phyloP scores from a whole-genome alignment of 2,329 filamentous ascomycete genomes.

The Fonsecaea erecta region DNA sequence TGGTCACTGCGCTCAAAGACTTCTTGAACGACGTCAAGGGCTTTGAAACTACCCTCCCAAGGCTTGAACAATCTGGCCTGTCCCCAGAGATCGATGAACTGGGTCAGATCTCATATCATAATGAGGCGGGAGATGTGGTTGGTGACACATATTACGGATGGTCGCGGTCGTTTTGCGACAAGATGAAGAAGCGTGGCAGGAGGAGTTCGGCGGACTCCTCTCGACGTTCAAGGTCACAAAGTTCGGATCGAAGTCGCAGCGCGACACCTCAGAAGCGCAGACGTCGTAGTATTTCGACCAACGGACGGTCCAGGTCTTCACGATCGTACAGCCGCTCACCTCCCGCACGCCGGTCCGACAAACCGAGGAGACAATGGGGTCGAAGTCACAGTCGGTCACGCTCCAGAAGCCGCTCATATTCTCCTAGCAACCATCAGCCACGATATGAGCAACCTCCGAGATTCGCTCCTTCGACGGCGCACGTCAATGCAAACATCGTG shows the following conservation, averaged over 20 bases:
- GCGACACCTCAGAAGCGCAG: constrained; percentile 49
- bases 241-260: constrained; percentile 47
- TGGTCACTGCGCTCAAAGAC: constrained; percentile 70
- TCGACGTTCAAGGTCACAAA: constrained; percentile 23
- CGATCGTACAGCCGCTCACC: constrained; percentile 39
- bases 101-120: constrained; percentile 69
- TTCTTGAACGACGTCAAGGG: constrained; percentile 72
- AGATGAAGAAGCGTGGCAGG: constrained; percentile 66
- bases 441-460: background rate
- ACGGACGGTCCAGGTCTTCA: constrained; percentile 39
- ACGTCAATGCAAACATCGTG: constrained; percentile 1
- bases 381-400: constrained; percentile 24
- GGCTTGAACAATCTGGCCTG: constrained; percentile 57
- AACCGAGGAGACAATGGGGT: constrained; percentile 2
- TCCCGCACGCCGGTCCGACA: constrained; percentile 35
- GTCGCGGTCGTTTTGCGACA: constrained; percentile 78
- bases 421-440: constrained; percentile 2
- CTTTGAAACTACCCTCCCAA: constrained; percentile 54
- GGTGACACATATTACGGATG: constrained; percentile 86
- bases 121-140: constrained; percentile 68
- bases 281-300: constrained; percentile 47
- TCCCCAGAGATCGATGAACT: constrained; percentile 72
- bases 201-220: constrained; percentile 28
- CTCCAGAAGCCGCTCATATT: constrained; percentile 33
- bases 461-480: background rate